Evolutionary conservation across 2,329 filamentous ascomycete genomes (phyloP), one percentile per base, ranked within the genome.

Genomic region (Cercospora zeina): DNA sequence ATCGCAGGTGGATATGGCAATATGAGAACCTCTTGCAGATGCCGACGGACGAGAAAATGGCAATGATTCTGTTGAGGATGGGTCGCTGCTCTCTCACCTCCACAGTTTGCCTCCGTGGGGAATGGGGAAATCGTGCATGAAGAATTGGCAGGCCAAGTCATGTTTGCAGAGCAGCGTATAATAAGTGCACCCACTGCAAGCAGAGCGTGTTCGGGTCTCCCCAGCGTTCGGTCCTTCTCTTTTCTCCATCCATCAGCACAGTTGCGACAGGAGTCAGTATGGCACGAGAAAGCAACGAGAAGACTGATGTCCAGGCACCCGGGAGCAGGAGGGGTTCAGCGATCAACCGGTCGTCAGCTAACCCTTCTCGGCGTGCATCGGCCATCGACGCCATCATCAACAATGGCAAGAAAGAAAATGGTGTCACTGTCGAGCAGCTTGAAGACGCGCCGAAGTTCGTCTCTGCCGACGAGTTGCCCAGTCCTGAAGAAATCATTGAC

Each of bases 341-440:
- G 3, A 19, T 47, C 42, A 27, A 47, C 4, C 21, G 42, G 21
- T 6, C 42, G 14, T 47, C 42, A 47, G 42, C 42, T 3, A 47
- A 47, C 21, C 42, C 42, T 47, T 47, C 42, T 47, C 42, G 42
- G 21, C 42, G 42, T 27, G 42, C 42, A 2, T 47, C 42, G 2
- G 42, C 14, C 42, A 47, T 47, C 21, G 42, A 47, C 13, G 42
- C 42, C 42, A 47, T 47, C 42, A 27, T 47, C 42, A 47, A 24
- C 7, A 27, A 47, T 2, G 42, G 13, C 0, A 47, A 24, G 42
- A 47, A 47, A 9, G 42, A 47, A 27, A 47, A 47, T 14, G 42
- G 21, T 27, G 21, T 47, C 42, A 27, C 21, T 21, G 21, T 47
- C 10, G 42, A 47, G 21, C 42, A 14, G 11, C 31, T 34, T 34